Conservation (phyloP, 768 basidiomycete genomes). For the Scleroderma citrinum region DNA sequence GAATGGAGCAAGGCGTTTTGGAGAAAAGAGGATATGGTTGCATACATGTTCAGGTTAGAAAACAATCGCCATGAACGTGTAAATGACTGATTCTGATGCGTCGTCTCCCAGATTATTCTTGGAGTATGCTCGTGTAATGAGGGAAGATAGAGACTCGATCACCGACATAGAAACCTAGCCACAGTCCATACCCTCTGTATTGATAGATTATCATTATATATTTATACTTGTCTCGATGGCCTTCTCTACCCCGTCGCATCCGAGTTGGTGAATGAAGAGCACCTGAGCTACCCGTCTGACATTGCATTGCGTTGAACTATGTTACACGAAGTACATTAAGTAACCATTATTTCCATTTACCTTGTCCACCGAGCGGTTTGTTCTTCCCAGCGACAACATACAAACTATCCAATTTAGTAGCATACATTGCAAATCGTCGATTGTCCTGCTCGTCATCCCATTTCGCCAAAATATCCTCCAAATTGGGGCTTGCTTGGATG, state of each 20-base stretch:
- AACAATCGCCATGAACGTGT: constrained; percentile 37
- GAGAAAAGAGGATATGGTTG: constrained; percentile 52
- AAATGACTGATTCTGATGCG: not conserved
- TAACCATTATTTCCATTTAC: too few species aligned
- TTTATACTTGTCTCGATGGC: not conserved
- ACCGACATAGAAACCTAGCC: not conserved
- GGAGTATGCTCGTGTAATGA: constrained; percentile 49
- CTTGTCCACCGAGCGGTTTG: too few species aligned
- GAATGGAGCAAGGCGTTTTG: constrained; percentile 49
- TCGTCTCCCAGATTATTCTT: constrained; percentile 35
- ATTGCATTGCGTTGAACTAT: too few species aligned
- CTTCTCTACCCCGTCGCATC: too few species aligned
- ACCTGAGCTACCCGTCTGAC: too few species aligned
- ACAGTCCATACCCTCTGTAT: not conserved
- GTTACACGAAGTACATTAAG: too few species aligned
- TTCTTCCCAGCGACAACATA: constrained; percentile 10
- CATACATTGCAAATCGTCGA: constrained; percentile 22
- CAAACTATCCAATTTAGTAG: constrained; percentile 23
- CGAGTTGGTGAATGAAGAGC: too few species aligned
- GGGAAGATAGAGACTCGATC: constrained; percentile 30
- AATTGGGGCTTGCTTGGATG: constrained; percentile 6
- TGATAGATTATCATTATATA: too few species aligned
- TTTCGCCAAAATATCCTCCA: constrained; percentile 13
- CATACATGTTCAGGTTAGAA: constrained; percentile 47
- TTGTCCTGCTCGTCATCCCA: constrained; percentile 26